Conservation (phyloP, 768 basidiomycete genomes). For the Jaapia argillacea region DNA sequence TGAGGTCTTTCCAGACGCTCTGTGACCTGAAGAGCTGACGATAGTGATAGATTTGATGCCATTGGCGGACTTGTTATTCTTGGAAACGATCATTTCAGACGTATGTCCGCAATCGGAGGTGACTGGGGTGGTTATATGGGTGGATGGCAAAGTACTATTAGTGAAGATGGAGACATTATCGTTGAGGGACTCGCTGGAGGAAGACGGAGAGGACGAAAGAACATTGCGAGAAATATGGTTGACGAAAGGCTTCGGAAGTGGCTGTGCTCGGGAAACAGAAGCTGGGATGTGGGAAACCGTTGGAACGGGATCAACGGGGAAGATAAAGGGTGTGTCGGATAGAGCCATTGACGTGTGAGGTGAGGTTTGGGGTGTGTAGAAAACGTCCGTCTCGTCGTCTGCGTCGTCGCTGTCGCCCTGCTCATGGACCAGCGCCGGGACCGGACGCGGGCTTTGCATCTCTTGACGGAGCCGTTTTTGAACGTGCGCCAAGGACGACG, state of each 20-base stretch:
- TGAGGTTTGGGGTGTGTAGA: constrained; percentile 53
- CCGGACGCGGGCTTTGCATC: too few species aligned
- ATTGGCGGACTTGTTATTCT: background rate
- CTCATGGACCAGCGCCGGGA: too few species aligned
- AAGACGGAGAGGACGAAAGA: constrained; percentile 20
- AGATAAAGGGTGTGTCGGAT: constrained; percentile 13
- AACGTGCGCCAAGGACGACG: too few species aligned
- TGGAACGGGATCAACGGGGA: constrained; percentile 10
- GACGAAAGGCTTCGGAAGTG: constrained; percentile 8
- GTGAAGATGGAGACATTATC: constrained; percentile 32
- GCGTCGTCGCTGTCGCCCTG: too few species aligned
- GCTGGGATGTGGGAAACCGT: constrained; percentile 15
- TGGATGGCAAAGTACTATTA: constrained; percentile 19
- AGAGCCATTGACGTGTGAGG: constrained; percentile 9
- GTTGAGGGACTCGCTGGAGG: constrained; percentile 30
- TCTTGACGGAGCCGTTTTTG: too few species aligned
- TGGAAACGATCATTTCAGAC: constrained; percentile 12
- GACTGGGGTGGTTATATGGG: constrained; percentile 24
- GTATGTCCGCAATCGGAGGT: constrained; percentile 16
- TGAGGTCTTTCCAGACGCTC: background rate
- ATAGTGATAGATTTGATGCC: background rate
- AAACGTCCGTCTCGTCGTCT: constrained; percentile 37
- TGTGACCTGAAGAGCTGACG: background rate
- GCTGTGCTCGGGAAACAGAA: constrained; percentile 19
- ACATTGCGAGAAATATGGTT: background rate